Percentiles rank a stretch among this genome's conserved stretches.
Evolutionary conservation across 1,139 yeast species (phyloP).

Genomic region (Tardiomyces depauwii): DNA sequence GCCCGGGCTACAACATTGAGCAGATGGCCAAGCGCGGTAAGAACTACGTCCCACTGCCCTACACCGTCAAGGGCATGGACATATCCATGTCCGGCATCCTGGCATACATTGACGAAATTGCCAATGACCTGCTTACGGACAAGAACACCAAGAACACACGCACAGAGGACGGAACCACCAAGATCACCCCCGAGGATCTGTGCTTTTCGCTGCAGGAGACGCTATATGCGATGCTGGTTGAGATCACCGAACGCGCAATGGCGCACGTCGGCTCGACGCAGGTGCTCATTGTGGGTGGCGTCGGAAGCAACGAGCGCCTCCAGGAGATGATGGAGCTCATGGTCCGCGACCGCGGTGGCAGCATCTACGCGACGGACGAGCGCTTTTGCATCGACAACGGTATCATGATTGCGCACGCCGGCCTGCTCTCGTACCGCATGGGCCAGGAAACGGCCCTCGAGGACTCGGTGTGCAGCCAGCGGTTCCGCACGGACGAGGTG

Average conservation of each 20-base stretch:
- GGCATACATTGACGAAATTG: constrained; percentile 72
- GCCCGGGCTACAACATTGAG: constrained; percentile 96
- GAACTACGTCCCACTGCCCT: constrained; percentile 69
- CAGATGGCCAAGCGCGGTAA: constrained; percentile 70
- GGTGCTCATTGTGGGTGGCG: constrained; percentile 95
- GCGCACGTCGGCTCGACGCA: constrained; percentile 90
- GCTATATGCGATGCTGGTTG: constrained; percentile 90
- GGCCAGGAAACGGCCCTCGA: constrained; percentile 51
- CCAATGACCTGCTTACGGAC: constrained; percentile 52
- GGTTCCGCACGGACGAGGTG: constrained; percentile 91
- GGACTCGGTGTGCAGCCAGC: constrained; percentile 82
- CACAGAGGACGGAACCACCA: constrained; percentile 29
- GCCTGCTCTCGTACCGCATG: constrained; percentile 73
- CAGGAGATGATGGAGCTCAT: constrained; percentile 94
- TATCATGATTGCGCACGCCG: constrained; percentile 98
- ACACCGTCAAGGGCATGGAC: constrained; percentile 98
- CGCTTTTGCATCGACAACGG: constrained; percentile 96
- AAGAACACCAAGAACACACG: constrained; percentile 42
- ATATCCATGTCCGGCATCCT: constrained; percentile 91
- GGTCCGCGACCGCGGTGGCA: constrained; percentile 85
- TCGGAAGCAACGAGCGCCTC: constrained; percentile 82
- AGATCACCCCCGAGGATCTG: constrained; percentile 70
- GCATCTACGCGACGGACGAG: constrained; percentile 89
- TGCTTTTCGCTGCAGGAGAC: constrained; percentile 92
- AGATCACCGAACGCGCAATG: constrained; percentile 96